phyloP scores from a whole-genome alignment of 1,139 yeast species.

The Hansenula lynferdii region DNA sequence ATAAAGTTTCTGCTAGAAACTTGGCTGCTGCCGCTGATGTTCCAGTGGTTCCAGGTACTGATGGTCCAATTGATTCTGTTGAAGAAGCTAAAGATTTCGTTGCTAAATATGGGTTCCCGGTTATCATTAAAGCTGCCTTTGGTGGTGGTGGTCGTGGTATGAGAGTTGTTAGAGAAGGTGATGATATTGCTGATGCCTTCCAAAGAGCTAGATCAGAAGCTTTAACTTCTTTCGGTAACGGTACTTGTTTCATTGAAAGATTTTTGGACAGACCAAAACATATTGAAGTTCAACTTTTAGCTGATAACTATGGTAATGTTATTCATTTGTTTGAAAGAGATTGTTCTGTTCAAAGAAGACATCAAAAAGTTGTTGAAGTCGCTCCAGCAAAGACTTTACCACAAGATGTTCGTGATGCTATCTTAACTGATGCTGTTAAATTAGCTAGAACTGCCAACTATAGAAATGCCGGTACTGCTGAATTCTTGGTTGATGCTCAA shows the following conservation, averaged over 20 bases:
- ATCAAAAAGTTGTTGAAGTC: slow-evolving; percentile 97
- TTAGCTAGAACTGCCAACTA: slow-evolving; percentile 86
- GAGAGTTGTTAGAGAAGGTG: slow-evolving; percentile 98
- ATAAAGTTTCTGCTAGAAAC: slow-evolving; percentile 90
- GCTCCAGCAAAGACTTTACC: slow-evolving; percentile 98
- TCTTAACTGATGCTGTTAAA: slow-evolving; percentile 89
- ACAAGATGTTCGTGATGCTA: slow-evolving; percentile 76
- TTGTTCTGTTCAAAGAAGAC: slow-evolving; percentile 98
- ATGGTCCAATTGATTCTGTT: slow-evolving; percentile 86
- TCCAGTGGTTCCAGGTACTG: slow-evolving; percentile 97
- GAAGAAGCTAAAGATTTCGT: slow-evolving; percentile 80
- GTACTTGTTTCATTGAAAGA: slow-evolving; percentile 96
- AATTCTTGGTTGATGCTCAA: slow-evolving; percentile 89
- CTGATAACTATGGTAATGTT: slow-evolving; percentile 92
- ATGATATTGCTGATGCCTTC: slow-evolving; percentile 88
- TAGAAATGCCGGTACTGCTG: slow-evolving; percentile 98
- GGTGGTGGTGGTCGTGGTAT: slow-evolving; percentile 99
- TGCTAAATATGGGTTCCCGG: slow-evolving; percentile 84
- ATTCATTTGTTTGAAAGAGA: slow-evolving; percentile 97
- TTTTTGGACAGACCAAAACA: slow-evolving; percentile 95
- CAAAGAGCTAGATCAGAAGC: slow-evolving; percentile 95
- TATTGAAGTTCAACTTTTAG: slow-evolving; percentile 94
- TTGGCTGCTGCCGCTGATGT: slow-evolving; percentile 80
- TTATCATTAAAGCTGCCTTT: slow-evolving; percentile 96
- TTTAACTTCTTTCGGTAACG: slow-evolving; percentile 91